These are phyloP conservation scores for Aspergillus indologenus DNA, from an alignment of 495 filamentous ascomycete species.

Conservation along the genomic window DNA sequence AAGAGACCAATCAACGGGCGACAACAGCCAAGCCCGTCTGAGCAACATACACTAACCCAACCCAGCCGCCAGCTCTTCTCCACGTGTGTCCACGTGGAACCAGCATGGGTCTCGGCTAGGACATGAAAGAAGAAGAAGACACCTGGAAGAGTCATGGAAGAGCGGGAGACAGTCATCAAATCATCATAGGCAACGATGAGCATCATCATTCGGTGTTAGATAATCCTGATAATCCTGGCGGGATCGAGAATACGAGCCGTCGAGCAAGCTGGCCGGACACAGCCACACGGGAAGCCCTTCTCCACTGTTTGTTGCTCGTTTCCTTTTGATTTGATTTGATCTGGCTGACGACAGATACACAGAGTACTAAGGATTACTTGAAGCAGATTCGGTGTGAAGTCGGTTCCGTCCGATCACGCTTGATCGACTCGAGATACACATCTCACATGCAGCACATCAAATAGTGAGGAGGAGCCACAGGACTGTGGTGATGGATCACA, in stretches of 20 bases:
- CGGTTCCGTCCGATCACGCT: constrained; percentile 11
- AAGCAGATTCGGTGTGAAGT: not conserved
- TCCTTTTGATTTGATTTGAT: too few relatives aligned
- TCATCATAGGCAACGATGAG: not conserved
- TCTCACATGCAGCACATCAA: constrained; percentile 16
- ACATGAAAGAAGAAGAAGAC: constrained; percentile 25
- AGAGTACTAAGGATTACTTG: too few relatives aligned
- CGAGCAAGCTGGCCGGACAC: constrained; percentile 1
- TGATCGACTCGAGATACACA: not conserved
- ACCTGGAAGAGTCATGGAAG: constrained; percentile 33
- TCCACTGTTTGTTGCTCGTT: constrained; percentile 4
- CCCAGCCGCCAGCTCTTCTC: constrained; percentile 22
- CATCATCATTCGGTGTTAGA: not conserved
- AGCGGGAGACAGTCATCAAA: constrained; percentile 1
- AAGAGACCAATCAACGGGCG: not conserved
- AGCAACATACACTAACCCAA: constrained; percentile 11
- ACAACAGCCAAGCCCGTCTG: constrained; percentile 7
- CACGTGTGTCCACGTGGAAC: constrained; percentile 43
- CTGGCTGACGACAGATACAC: too few relatives aligned
- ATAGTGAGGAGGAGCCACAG: constrained; percentile 8
- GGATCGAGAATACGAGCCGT: constrained; percentile 7
- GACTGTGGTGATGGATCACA: constrained; percentile 3
- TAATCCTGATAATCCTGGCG: not conserved
- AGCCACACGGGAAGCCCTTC: constrained; percentile 15
- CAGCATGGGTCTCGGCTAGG: constrained; percentile 33